Evolutionary conservation across 2,329 filamentous ascomycete genomes (phyloP), one percentile per base, ranked within the genome.

Genomic region (Huntiella decipiens): DNA sequence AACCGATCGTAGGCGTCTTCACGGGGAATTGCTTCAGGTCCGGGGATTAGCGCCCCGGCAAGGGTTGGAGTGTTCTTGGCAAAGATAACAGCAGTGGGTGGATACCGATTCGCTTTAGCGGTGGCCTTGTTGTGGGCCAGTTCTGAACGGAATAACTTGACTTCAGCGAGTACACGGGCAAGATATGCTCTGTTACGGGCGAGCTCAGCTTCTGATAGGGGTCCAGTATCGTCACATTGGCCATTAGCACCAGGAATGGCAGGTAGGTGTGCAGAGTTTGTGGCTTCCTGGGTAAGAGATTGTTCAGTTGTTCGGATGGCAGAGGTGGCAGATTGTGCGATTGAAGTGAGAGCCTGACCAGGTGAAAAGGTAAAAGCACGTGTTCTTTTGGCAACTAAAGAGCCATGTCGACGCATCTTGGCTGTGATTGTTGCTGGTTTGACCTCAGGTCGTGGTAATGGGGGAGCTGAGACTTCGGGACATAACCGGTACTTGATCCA

Each of bases 21-120:
- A 50, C 76, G 74, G 43, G 76, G 72, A 53, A 95, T 94, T 0
- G 71, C 77, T 45, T 88, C 85, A 3, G 71, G 67, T 2, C 75
- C 74, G 11, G 71, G 64, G 0, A 96, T 84, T 38, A 79, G 77
- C 0, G 83, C 84, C 0, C 80, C 85, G 56, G 78, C 85, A 1
- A 93, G 82, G 0, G 87, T 95, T 0, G 87, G 87, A 1, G 80
- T 82, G 17, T 76, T 77, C 59, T 93, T 94, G 47, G 83, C 82
- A 61, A 93, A 95, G 6, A 96, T 73, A 40, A 93, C 71, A 0
- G 82, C 77, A 10, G 83, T 66, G 0, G 88, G 87, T 2, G 87
- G 87, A 56, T 95, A 95, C 0, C 60, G 57, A 56, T 94, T 93
- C n/a, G 66, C 57, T 0, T 62, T 60, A 12, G 76, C 71, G 54